Conservation (phyloP, 176 grass and related monocot species). For the Secale cereale region DNA sequence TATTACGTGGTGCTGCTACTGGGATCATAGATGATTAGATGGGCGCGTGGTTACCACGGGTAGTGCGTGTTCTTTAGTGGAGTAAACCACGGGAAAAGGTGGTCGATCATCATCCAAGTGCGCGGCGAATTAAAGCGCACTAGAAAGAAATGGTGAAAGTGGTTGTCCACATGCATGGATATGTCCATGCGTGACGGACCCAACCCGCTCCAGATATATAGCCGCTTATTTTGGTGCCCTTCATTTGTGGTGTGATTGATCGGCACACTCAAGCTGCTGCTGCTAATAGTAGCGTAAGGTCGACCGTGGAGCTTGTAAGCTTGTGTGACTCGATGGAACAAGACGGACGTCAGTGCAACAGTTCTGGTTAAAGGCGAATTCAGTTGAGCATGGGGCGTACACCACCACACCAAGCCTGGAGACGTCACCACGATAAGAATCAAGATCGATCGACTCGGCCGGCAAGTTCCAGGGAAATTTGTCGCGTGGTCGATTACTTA, state of each 20-base stretch:
- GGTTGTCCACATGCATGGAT: no score
- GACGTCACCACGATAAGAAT: not conserved
- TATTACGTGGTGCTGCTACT: not conserved
- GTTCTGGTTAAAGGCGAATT: not conserved
- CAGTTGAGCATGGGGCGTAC: not conserved
- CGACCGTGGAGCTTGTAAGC: not conserved
- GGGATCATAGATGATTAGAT: not conserved
- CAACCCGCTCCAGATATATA: not conserved
- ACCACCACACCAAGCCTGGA: not conserved
- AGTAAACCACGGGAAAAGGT: not conserved
- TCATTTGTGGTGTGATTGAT: not conserved
- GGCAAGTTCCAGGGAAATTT: not conserved
- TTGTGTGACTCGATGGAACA: not conserved
- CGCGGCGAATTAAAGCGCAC: not conserved
- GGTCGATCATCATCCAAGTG: not conserved
- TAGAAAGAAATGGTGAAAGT: not conserved
- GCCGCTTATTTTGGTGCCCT: not conserved
- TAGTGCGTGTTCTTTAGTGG: conserved; percentile 16
- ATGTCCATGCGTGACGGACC: not conserved
- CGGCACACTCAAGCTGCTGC: not conserved
- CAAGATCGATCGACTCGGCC: not conserved
- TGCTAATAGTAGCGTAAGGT: not conserved
- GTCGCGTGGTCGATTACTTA: not conserved
- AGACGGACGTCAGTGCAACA: not conserved
- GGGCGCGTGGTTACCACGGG: conserved; percentile 72